A percentile compares a stretch with the other conserved stretches of the same genome.
Conservation (phyloP, 768 basidiomycete species). For the Pleurotus platypus region DNA sequence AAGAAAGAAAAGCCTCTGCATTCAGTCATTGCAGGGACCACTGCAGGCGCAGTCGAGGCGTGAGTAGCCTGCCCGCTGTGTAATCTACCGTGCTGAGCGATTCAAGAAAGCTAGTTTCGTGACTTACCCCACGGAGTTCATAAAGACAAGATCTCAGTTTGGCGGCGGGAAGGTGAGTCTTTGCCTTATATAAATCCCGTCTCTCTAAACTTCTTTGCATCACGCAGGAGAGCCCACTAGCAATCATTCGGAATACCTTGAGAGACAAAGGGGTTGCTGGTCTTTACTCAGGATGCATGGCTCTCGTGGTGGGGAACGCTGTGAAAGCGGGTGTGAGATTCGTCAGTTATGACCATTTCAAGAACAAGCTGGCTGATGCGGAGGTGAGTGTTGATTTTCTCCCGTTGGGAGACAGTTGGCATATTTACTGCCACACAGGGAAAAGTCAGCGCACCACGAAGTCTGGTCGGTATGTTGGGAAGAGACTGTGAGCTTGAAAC, state of each 20-base stretch:
- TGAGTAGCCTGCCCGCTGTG: conserved; percentile 33
- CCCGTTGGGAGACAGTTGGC: neutral
- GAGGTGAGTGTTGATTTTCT: conserved; percentile 49
- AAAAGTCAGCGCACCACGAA: conserved; percentile 83
- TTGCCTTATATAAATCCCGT: neutral
- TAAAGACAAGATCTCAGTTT: conserved; percentile 94
- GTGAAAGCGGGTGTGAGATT: conserved; percentile 96
- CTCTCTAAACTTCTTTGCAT: no score
- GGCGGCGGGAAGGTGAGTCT: conserved; percentile 57
- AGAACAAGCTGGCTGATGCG: conserved; percentile 73
- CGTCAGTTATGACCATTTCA: conserved; percentile 92
- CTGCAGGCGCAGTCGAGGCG: conserved; percentile 93
- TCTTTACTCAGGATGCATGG: conserved; percentile 90
- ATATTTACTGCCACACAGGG: conserved; percentile 49
- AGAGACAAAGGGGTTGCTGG: conserved; percentile 73
- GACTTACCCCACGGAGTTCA: conserved; percentile 88
- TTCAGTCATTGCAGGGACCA: conserved; percentile 86
- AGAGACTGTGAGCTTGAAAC: neutral
- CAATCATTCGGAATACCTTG: conserved; percentile 74
- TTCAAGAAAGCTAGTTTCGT: conserved; percentile 57
- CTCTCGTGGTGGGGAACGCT: conserved; percentile 88
- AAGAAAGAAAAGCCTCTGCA: conserved; percentile 81
- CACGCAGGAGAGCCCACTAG: conserved; percentile 54
- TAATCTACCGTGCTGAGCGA: conserved; percentile 22
- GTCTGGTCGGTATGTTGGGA: conserved; percentile 61